Evolutionary conservation across 2,329 filamentous ascomycete species (phyloP).

Genomic region (Colletotrichum navitas): DNA sequence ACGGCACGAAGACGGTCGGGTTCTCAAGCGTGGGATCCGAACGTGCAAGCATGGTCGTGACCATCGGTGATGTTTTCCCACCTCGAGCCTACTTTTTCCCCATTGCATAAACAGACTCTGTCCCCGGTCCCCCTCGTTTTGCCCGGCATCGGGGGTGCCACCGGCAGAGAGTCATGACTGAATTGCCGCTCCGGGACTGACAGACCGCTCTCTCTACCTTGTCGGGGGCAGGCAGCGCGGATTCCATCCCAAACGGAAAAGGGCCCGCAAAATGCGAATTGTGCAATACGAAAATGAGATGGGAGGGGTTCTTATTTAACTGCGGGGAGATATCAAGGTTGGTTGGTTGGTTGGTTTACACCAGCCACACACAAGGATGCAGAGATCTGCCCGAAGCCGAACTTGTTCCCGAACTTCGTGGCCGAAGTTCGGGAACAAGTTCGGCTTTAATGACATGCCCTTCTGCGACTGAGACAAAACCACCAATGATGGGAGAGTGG

Average conservation of each 20-base stretch:
- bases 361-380: not conserved
- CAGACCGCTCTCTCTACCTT: not conserved
- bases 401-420: not conserved
- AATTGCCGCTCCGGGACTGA: not conserved
- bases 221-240: too few relatives aligned
- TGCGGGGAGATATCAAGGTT: not conserved
- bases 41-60: not conserved
- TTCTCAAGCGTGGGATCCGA: too few relatives aligned
- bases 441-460: not conserved
- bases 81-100: not conserved
- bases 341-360: not conserved
- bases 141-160: not conserved
- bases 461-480: not conserved
- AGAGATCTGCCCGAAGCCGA: constrained; percentile 10
- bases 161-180: constrained; percentile 3
- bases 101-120: not conserved
- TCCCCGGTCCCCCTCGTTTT: not conserved
- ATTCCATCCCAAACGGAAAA: not conserved
- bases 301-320: not conserved
- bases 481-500: not conserved
- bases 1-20: not conserved
- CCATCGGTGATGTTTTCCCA: not conserved
- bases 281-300: not conserved
- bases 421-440: constrained; percentile 3
- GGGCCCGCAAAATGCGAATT: not conserved